Percentiles rank a stretch among this genome's conserved stretches.
Conservation (phyloP, 352 stramenopile genomes). For the Hyaloperonospora arabidopsidis region DNA sequence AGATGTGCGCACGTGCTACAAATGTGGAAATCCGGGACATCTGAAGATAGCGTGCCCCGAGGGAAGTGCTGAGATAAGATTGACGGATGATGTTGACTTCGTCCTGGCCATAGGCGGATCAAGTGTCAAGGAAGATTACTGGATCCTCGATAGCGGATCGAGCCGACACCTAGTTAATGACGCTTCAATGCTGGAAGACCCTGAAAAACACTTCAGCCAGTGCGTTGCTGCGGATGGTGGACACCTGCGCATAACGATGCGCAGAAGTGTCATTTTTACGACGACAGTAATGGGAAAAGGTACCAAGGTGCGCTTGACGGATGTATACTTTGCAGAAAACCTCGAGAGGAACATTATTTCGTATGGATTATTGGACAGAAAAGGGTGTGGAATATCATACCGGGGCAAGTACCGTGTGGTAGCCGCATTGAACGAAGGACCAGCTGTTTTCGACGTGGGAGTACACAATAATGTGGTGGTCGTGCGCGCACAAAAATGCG, state of each 20-base stretch:
- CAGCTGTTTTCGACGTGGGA: too few relatives aligned
- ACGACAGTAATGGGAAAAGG: neutral
- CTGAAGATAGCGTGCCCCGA: too few relatives aligned
- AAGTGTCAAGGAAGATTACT: too few relatives aligned
- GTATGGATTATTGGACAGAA: conserved; percentile 15
- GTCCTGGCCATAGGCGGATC: too few relatives aligned
- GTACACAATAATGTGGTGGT: too few relatives aligned
- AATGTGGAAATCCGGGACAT: too few relatives aligned
- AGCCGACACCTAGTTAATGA: neutral
- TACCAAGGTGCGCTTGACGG: neutral
- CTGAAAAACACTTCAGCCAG: neutral
- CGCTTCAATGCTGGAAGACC: neutral
- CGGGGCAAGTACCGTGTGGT: conserved; percentile 1
- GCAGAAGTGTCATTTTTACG: neutral
- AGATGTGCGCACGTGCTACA: too few relatives aligned
- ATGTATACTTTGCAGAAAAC: neutral
- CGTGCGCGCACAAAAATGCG: too few relatives aligned
- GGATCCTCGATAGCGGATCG: conserved; percentile 8
- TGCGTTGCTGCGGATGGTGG: neutral
- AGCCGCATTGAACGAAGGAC: neutral
- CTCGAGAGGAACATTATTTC: conserved; percentile 23
- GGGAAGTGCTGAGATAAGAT: too few relatives aligned
- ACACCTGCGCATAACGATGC: too few relatives aligned
- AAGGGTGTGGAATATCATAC: conserved; percentile 8
- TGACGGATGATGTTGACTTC: too few relatives aligned